Evolutionary conservation across 2,329 filamentous ascomycete species (phyloP), one percentile per base, ranked within the genome.

Genomic region (Microascus cirrosus): DNA sequence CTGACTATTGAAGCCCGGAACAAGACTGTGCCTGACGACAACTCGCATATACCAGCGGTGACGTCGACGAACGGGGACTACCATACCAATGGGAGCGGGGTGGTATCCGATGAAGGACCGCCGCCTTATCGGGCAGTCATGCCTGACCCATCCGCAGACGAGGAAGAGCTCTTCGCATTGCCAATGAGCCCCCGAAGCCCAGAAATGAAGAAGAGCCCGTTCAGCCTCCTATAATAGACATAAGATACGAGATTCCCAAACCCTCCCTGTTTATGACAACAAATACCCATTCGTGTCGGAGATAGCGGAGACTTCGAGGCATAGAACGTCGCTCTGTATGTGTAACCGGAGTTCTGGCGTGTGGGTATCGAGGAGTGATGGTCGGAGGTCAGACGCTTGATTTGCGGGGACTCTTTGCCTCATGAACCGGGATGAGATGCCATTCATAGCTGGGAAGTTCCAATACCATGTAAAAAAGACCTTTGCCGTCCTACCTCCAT

Each of bases 181-280:
- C 90, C 90, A 1, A 83, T 96, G 73, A 93, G 89, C 65, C 91
- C 91, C 1, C 79, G 91, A 55, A 92, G 89, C 65, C 91, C 91
- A 0, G 90, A 95, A 63, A 90, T 94, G 77, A 84, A 85, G 57
- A 89, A 85, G 64, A 92, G 89, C 66, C 91, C 90, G 0, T 96
- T 96, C 67, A 83, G 80, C 64, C 72, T 81, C 28, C 61, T 81
- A 58, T 72, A 62, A 55, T 28, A 39, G 54, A 55, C 22, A 48
- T 45, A 18, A 45, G 39, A 45, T 18, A 32, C 10, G 36, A 13
- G 18, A 42, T 13, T 22, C 45, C 45, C 7, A 18, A 18, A 48
- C 12, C 12, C 42, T 5, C 20, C 20, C 28, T 24, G 10, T 13
- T 24, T 24, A 11, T 24, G 20, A 22, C 7, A 22, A 50, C 22